Base-by-base conservation (phyloP, 495 filamentous ascomycete species). In the Penicillium bovifimosum region DNA sequence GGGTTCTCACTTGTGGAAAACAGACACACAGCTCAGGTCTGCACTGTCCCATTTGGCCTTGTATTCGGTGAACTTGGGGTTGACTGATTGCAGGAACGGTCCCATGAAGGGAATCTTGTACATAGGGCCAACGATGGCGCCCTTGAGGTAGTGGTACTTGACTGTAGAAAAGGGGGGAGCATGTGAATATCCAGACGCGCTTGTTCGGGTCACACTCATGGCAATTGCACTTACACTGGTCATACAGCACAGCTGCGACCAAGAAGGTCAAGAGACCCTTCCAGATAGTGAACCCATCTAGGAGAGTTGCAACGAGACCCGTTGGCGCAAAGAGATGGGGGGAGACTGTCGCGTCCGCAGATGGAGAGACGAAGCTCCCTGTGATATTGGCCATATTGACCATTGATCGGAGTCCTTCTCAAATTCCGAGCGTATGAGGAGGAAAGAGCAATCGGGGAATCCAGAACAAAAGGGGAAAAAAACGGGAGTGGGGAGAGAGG, bases 91-190 rank as follows among this genome's bases (percentile, higher is more conserved):
- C 36, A 97, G 78, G 70, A 98, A 98, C 8, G 93, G 93, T 16
- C 93, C 93, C 72, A 96, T 93, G 62, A 98, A 96, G 16, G 93
- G 93, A 38, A 88, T 77, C 71, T 98, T 98, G 73, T 77, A 87
- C 38, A 80, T 54, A 18, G 90, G 90, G 26, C 93, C 93, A 38
- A 80, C 80, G 64, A 98, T 95, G 3, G 81, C 77, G 28, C 89
- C 91, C 73, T 96, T 98, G 52, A 88, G 81, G 63, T 77, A 82
- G 60, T 95, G 78, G 69, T 97, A 98, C 60, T 77, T 85, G 70
- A 88, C 91, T 96, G 60, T 36, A 54, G 47, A 56, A 41, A 44
- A 45, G 61, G 55, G 55, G 31, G 1, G 2, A 31, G 13, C 20
- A 29, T 42, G 31, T 44, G 17, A 54, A 43, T 28, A 43, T 42